These are phyloP conservation scores for Chaetomium globosum DNA, from an alignment of 2,329 filamentous ascomycete species.

Conservation along the genomic window DNA sequence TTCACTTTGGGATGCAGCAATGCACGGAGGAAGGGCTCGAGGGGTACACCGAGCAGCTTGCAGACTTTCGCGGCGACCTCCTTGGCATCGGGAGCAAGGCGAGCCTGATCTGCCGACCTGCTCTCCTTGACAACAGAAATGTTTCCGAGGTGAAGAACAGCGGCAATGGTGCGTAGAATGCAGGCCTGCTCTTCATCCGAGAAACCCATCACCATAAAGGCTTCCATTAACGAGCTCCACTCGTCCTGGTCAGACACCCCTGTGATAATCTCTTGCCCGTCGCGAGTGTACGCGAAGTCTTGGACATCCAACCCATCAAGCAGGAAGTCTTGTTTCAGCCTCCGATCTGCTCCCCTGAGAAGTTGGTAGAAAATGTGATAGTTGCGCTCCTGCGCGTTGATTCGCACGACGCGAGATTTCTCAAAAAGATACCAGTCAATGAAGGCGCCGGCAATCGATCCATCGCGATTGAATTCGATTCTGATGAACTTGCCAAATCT, in stretches of 20 bases:
- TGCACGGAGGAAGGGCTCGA: constrained; percentile 84
- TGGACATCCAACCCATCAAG: constrained; percentile 74
- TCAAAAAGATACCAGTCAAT: constrained; percentile 99
- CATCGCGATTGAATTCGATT: constrained; percentile 86
- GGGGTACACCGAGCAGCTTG: constrained; percentile 77
- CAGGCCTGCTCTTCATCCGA: constrained; percentile 78
- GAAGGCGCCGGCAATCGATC: constrained; percentile 91
- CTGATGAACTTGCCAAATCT: constrained; percentile 98
- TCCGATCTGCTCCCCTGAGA: constrained; percentile 75
- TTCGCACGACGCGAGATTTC: constrained; percentile 92
- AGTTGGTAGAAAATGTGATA: constrained; percentile 99
- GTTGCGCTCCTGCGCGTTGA: constrained; percentile 86
- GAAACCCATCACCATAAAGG: constrained; percentile 93
- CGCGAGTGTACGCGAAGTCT: constrained; percentile 87
- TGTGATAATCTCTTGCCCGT: constrained; percentile 87
- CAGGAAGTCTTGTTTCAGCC: constrained; percentile 75
- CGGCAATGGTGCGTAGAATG: constrained; percentile 85
- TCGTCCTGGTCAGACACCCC: constrained; percentile 90
- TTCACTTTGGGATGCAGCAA: constrained; percentile 92
- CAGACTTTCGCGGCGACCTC: constrained; percentile 78
- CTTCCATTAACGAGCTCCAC: constrained; percentile 87
- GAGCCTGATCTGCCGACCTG: constrained; percentile 84
- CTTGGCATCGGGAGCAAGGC: constrained; percentile 74
- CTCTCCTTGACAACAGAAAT: constrained; percentile 89
- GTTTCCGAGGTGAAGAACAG: constrained; percentile 91